Conservation (phyloP, 2,329 filamentous ascomycete genomes). For the Fusarium penzigii region DNA sequence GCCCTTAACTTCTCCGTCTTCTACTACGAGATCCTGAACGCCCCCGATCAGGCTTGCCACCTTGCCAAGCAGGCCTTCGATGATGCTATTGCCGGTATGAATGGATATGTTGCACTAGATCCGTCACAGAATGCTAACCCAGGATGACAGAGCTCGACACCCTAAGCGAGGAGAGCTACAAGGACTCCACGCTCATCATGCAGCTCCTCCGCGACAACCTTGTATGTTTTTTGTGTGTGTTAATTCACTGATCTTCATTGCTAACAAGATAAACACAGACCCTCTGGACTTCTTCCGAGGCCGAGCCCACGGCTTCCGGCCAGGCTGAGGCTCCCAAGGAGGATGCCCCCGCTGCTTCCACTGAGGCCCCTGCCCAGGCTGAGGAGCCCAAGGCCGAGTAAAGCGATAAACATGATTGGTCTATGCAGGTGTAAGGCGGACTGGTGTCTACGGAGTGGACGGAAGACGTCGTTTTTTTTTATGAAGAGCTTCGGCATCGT, state of each 20-base stretch:
- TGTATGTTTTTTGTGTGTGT: constrained; percentile 53
- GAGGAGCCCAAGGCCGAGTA: constrained; percentile 74
- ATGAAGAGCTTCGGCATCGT: constrained; percentile 49
- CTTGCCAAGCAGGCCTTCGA: constrained; percentile 99
- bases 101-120: constrained; percentile 75
- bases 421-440: constrained; percentile 47
- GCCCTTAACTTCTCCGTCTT: constrained; percentile 99
- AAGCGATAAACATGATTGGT: constrained; percentile 35
- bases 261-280: constrained; percentile 61
- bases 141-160: constrained; percentile 78
- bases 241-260: neutral
- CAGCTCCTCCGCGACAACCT: constrained; percentile 97
- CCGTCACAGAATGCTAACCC: constrained; percentile 2
- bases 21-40: constrained; percentile 99
- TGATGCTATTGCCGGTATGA: constrained; percentile 96
- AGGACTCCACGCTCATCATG: constrained; percentile 98
- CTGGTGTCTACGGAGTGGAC: constrained; percentile 66
- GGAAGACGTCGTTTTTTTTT: constrained; percentile 55
- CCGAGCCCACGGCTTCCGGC: constrained; percentile 69
- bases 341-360: constrained; percentile 51
- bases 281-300: constrained; percentile 98
- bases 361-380: constrained; percentile 55
- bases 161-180: constrained; percentile 98
- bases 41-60: constrained; percentile 95
- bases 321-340: constrained; percentile 52